Evolutionary conservation across 768 basidiomycete genomes (phyloP), one percentile per base, ranked within the genome.

Genomic region (Lyophyllum decastes): DNA sequence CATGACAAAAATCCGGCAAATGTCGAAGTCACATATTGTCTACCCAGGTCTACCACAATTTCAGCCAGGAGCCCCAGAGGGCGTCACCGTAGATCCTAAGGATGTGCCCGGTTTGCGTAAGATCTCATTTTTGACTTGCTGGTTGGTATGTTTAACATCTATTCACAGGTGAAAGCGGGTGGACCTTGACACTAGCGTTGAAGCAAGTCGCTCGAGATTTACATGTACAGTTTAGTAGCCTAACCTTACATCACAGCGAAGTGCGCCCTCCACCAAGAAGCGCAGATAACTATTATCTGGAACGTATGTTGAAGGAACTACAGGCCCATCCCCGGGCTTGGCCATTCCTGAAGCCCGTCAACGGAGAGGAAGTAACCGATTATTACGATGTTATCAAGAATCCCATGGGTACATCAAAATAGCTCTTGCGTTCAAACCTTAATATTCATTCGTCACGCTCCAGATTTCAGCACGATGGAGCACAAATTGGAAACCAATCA

Each of bases 401-500:
- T 56, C 97, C 97, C 2, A 98, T 98, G 95, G 95, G 94, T 94
- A 63, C 57, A 86, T 78, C 25, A 27, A n/a, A n/a, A 44, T 34
- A 25, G 54, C 11, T 44, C 54, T 54, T 54, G 14, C 58, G 43
- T 47, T 52, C 26, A 21, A n/a, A 53, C 22, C 40, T 35, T 35
- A 47, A 11, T 44, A 21, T 52, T 45, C 24, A 33, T 51, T 47
- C 11, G 26, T 19, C 16, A 27, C 24, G n/a, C 33, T 14, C n/a
- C 54, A 97, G 94, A 98, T 72, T 84, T 98, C 64, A 74, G 78
- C 54, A 94, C 92, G 1, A 96, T 98, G 85, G 84, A 89, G 63
- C 80, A 88, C 68, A 98, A 94, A 72, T 82, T 98, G n/a, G 88
- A 93, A 34, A 85, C 80, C n/a, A 90, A 90, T 68, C 85, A 90